Conservation (phyloP, 148 eudicot species). For the Polygonum aviculare region DNA sequence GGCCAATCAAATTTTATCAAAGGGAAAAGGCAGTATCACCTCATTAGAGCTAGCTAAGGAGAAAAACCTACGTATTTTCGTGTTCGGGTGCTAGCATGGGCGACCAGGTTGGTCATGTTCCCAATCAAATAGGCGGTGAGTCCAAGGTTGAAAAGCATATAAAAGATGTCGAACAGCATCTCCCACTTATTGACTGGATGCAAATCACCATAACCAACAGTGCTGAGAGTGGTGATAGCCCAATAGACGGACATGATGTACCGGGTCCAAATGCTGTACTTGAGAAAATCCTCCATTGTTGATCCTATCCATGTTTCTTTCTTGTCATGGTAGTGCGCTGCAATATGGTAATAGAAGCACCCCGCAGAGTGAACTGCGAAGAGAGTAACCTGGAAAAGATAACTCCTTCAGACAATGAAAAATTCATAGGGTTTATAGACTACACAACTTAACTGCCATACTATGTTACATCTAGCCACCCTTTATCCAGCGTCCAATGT, state of each 20-base stretch:
- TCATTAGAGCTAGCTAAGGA: not conserved
- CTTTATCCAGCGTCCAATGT: not conserved
- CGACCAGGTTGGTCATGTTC: slow-evolving; percentile 91
- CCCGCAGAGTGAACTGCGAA: slow-evolving; percentile 80
- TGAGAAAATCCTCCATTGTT: slow-evolving; percentile 30
- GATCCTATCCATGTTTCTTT: slow-evolving; percentile 68
- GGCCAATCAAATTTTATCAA: not conserved
- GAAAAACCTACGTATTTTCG: slow-evolving; percentile 56
- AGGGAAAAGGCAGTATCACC: not conserved
- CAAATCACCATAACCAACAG: slow-evolving; percentile 83
- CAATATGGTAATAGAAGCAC: slow-evolving; percentile 66
- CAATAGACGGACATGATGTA: slow-evolving; percentile 74
- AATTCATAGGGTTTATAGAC: not conserved
- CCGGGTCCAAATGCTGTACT: slow-evolving; percentile 50
- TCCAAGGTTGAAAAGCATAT: slow-evolving; percentile 91
- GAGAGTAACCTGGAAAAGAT: slow-evolving; percentile 49
- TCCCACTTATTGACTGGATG: slow-evolving; percentile 65
- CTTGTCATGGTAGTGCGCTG: slow-evolving; percentile 49
- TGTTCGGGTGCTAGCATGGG: slow-evolving; percentile 75
- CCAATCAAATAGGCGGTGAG: slow-evolving; percentile 79
- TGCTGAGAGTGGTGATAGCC: slow-evolving; percentile 85
- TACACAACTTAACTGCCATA: not conserved
- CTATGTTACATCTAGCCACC: not conserved
- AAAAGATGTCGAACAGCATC: slow-evolving; percentile 72
- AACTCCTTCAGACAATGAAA: not conserved